These are phyloP conservation scores for Epichloe baconii DNA, from an alignment of 2,329 filamentous ascomycete genomes.

Conservation along the genomic window DNA sequence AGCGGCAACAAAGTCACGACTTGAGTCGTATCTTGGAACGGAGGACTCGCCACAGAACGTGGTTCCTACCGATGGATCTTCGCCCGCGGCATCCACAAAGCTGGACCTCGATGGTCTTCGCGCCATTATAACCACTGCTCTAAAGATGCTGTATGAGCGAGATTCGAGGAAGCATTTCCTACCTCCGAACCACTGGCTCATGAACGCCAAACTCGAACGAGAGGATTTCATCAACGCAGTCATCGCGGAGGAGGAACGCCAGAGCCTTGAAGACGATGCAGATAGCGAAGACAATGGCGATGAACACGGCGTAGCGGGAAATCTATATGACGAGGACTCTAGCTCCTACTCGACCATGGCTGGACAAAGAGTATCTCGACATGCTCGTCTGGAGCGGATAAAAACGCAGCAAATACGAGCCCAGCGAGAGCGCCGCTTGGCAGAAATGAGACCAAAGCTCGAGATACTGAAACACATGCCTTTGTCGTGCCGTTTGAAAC, in stretches of 20 bases:
- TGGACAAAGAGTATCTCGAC: slow-evolving; percentile 47
- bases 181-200: slow-evolving; percentile 79
- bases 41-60: neutral
- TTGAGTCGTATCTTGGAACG: slow-evolving; percentile 17
- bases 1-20: slow-evolving; percentile 12
- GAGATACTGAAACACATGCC: slow-evolving; percentile 94
- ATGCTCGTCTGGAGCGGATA: slow-evolving; percentile 50
- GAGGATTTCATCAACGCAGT: slow-evolving; percentile 75
- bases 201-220: slow-evolving; percentile 82
- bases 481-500: slow-evolving; percentile 86
- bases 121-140: slow-evolving; percentile 62
- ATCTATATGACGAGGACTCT: slow-evolving; percentile 15
- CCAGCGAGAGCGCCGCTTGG: slow-evolving; percentile 57
- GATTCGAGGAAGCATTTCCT: slow-evolving; percentile 82
- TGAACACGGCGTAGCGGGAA: slow-evolving; percentile 21
- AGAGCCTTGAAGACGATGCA: slow-evolving; percentile 39
- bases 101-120: slow-evolving; percentile 68
- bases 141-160: slow-evolving; percentile 83
- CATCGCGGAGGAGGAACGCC: slow-evolving; percentile 74
- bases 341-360: slow-evolving; percentile 25
- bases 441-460: slow-evolving; percentile 70
- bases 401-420: slow-evolving; percentile 52
- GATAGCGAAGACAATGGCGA: slow-evolving; percentile 14
- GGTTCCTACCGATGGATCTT: neutral
- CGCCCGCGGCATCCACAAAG: slow-evolving; percentile 10